Percentiles rank a stretch among this genome's conserved stretches.
These are phyloP conservation scores for Gorgonomyces haynaldii DNA, from an alignment of 192 early-diverging fungal species.

Conservation along the genomic window DNA sequence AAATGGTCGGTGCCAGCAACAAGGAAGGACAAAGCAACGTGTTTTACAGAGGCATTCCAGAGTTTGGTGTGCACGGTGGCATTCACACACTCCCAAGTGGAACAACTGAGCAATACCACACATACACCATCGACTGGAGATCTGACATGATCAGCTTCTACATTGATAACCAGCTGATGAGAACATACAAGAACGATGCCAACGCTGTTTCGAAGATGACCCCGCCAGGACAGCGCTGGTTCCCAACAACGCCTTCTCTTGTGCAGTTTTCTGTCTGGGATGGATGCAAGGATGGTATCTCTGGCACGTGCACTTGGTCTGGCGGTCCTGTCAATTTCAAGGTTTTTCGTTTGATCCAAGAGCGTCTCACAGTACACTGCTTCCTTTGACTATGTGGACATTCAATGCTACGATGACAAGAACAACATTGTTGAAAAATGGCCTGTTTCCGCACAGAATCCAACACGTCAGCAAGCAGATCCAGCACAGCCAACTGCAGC, in stretches of 20 bases:
- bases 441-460: neutral
- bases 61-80: neutral
- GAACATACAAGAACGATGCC: conserved; percentile 2
- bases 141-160: conserved; percentile 12
- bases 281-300: too few relatives aligned
- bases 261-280: conserved; percentile 4
- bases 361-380: neutral
- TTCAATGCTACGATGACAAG: conserved; percentile 7
- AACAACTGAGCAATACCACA: neutral
- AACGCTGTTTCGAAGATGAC: neutral
- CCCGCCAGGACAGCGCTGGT: neutral
- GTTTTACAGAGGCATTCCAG: conserved; percentile 22
- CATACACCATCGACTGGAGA: conserved; percentile 27
- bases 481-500: neutral
- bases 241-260: neutral
- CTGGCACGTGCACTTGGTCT: conserved; percentile 2
- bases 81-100: conserved; percentile 4
- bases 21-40: conserved; percentile 19
- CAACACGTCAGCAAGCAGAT: neutral
- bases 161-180: conserved; percentile 16
- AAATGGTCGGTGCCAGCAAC: conserved; percentile 16
- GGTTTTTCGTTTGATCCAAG: too few relatives aligned
- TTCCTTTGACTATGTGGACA: neutral
- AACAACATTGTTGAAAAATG: neutral
- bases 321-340: conserved; percentile 2